Base-by-base conservation (phyloP, 2,329 filamentous ascomycete genomes). In the Sporothrix globosa region DNA sequence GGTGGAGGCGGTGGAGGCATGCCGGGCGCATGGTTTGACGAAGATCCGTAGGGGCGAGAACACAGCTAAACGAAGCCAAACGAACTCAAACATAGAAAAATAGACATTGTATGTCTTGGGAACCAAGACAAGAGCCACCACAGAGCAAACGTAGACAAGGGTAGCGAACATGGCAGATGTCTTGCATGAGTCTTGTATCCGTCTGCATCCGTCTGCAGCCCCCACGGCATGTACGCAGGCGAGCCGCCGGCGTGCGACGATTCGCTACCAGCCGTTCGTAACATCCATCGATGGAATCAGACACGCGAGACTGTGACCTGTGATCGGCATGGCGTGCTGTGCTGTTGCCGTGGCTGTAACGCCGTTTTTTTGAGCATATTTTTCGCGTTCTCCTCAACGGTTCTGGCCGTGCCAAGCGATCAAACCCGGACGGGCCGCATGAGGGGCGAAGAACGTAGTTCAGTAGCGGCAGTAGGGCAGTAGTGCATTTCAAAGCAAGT, bases 1-100 rank as follows among this genome's bases (percentile, higher is more conserved):
- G 50, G 34, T 4, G 21, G 56, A 7, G 34, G 34, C 5, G 34
- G 34, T 34, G 34, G 30, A n/a, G 50, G 67, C 3, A 72, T 73
- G 72, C 72, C 72, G 4, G 72, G 72, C 3, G 70, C 72, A 4
- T 73, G 71, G 72, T 46, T 72, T 21, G 69, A 72, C 14, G 70
- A 71, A 9, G 70, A 72, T 34, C 61, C 72, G 13, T 70, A 70
- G 63, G 52, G 10, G 41, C 27, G 34, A 34, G 34, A 21, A 13
- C 11, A 34, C 17, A 11, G 34, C 17, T 10, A 19, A 63, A 48
- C 19, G 50, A 4, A 34, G 14, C 14, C 10, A 2, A 50, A 27
- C 39, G 17, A 39, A 58, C 3, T 48, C 6, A 67, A 68, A 50
- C 17, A 68, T 27, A 53, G 13, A 14, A 19, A 11, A 46, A 63